Base-by-base conservation (phyloP, 306 rosid genomes). In the Quercus engelmannii region DNA sequence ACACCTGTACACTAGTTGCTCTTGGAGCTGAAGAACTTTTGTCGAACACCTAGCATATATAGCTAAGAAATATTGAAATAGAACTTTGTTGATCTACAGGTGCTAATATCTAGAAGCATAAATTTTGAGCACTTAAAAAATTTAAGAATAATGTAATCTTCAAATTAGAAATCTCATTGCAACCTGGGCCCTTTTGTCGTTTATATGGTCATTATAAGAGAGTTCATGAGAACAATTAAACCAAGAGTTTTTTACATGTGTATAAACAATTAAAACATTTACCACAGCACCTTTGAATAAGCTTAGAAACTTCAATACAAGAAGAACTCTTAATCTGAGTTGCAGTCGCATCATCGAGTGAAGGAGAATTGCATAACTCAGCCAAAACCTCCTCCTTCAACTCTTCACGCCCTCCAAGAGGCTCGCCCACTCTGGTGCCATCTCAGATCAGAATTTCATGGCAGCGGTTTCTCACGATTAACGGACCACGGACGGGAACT, bases 231-330 rank as follows among this genome's bases (percentile, higher is more conserved):
- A 58, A 33, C 68, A 76, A 77, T 78, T 83, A 84, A 43, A 78
- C 64, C 75, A 70, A 23, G 77, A 18, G n/a, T 83, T 74, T 83
- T 86, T 91, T 5, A 59, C 86, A 14, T 97, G 90, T 5, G 96
- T 83, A 77, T 93, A 95, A 41, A 95, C 99, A 81, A 95, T 75
- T 81, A 81, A 83, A 59, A 96, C 99, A 61, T 93, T 85, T 54
- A 93, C 91, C 30, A 80, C 28, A 31, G 88, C 81, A 55, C 91
- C 86, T 75, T 80, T 87, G 38, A 79, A 74, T 13, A 49, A 49
- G 28, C 83, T 76, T 85, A 54, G 81, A 68, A 76, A 55, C 81
- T 15, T 77, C 88, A 28, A 73, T 51, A 38, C 30, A 25, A 73
- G 70, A 33, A 67, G 52, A 59, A 75, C 78, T 71, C 73, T 83